A percentile compares a stretch with the other conserved stretches of the same genome.
Evolutionary conservation across 2,329 filamentous ascomycete genomes (phyloP).

Genomic region (Xylaria sp.): DNA sequence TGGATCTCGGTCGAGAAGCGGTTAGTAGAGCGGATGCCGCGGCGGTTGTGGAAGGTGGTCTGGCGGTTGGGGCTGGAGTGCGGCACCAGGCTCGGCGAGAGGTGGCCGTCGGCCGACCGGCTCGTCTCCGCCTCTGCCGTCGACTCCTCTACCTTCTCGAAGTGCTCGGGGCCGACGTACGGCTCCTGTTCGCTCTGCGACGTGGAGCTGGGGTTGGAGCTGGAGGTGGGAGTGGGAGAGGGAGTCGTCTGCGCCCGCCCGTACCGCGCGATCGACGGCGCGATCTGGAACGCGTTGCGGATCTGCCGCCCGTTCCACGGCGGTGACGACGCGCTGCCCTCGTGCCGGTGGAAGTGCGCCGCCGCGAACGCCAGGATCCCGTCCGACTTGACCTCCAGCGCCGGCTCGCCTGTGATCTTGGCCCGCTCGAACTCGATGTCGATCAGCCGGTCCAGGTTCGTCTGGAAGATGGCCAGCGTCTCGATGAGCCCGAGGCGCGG

Average conservation of each 20-base stretch:
- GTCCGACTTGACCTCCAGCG: conserved; percentile 27
- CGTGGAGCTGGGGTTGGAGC: not conserved
- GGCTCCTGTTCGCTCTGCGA: conserved; percentile 12
- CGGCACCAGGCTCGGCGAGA: conserved; percentile 14
- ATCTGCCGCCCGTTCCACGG: conserved; percentile 38
- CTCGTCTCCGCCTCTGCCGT: conserved; percentile 21
- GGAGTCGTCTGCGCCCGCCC: not conserved
- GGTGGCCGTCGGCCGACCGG: not conserved
- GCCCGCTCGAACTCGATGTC: conserved; percentile 27
- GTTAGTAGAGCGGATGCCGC: conserved; percentile 20
- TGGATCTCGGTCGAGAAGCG: conserved; percentile 26
- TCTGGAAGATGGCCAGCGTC: conserved; percentile 30
- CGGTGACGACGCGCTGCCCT: conserved; percentile 16
- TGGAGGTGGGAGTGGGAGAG: not conserved
- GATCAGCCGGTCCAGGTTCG: conserved; percentile 29
- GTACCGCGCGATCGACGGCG: conserved; percentile 33
- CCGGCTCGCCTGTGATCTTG: conserved; percentile 25
- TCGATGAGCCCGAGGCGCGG: conserved; percentile 26
- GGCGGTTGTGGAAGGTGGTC: conserved; percentile 17
- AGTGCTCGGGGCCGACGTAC: conserved; percentile 28
- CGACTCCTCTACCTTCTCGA: conserved; percentile 30
- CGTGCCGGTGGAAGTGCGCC: conserved; percentile 27
- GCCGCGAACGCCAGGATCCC: conserved; percentile 29
- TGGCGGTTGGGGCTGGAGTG: conserved; percentile 23
- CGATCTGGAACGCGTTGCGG: conserved; percentile 37